Evolutionary conservation across 495 filamentous ascomycete species (phyloP), one percentile per base, ranked within the genome.

Genomic region (Annulohypoxylon maeteangense): DNA sequence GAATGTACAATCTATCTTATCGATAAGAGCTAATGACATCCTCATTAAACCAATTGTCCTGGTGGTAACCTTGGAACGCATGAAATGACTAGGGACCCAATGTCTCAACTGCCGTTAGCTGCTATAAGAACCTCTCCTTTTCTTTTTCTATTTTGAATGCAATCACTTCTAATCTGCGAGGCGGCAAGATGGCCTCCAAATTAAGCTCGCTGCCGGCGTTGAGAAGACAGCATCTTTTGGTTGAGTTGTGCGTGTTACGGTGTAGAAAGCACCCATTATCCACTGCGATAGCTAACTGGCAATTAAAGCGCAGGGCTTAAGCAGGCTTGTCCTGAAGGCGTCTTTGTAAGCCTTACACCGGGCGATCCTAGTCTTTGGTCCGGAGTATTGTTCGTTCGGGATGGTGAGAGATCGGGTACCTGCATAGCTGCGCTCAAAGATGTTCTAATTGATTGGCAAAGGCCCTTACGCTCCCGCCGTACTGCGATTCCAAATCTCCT

Each of bases 401-500:
- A 91, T 83, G 95, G 94, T 92, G 77, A 78, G 81, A 54, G 32
- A 70, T 48, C 65, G 62, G 63, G 20, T 71, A 63, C 62, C 59
- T 63, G 68, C 58, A 63, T 66, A 27, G 40, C 36, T 42, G 29
- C 47, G 23, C 22, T 48, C 56, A 34, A 25, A 31, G 14, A 22
- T 40, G 25, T 56, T 67, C 55, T 67, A 67, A 62, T 58, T 56
- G 5, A 71, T 54, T 22, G 25, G 42, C 3, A 48, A 68, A 94
- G 93, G 95, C 18, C 95, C 95, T 14, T 98, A 97, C 81, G 87
- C 92, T 31, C 88, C 90, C 32, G 93, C 94, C 25, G 87, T 97
- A 60, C 87, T 99, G 64, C 92, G 94, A 61, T 97, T 98, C 82
- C 90, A 92, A 67, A 89, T 99, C 70, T 89, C 89, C 55, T 98